Evolutionary conservation across 1,284 basidiomycete genomes (phyloP).

Genomic region (Athelia psychrophila): DNA sequence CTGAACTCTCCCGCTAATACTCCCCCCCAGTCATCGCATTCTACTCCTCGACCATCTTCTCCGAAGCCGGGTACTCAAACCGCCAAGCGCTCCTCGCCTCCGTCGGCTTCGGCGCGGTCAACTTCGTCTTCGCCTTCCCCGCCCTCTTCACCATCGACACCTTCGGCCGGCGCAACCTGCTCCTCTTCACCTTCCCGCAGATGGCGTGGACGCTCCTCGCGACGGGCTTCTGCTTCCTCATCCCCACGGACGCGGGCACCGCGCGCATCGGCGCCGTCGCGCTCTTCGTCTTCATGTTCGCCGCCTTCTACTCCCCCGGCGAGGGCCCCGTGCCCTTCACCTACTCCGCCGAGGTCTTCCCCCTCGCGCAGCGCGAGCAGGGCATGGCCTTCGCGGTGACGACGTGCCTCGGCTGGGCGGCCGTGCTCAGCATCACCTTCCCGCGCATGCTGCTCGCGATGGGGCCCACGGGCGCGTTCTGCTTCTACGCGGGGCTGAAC

Average conservation of each 20-base stretch:
- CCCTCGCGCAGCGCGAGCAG: slow-evolving; percentile 52
- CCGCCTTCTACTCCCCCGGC: slow-evolving; percentile 56
- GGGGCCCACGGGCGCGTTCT: slow-evolving; percentile 44
- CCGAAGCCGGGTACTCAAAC: slow-evolving; percentile 46
- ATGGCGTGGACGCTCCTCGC: slow-evolving; percentile 59
- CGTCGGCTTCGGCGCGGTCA: slow-evolving; percentile 72
- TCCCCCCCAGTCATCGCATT: slow-evolving; percentile 53
- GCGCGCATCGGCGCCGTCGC: slow-evolving; percentile 48
- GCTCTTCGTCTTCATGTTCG: slow-evolving; percentile 58
- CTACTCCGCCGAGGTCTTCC: slow-evolving; percentile 64
- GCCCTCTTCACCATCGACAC: slow-evolving; percentile 42
- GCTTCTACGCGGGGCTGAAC: slow-evolving; percentile 55
- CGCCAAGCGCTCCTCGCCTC: slow-evolving; percentile 60
- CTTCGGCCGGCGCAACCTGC: slow-evolving; percentile 55
- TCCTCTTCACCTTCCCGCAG: slow-evolving; percentile 57
- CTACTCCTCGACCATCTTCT: slow-evolving; percentile 70
- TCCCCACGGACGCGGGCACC: slow-evolving; percentile 27
- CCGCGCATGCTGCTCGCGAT: slow-evolving; percentile 51
- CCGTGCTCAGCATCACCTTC: slow-evolving; percentile 58
- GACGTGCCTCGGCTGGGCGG: slow-evolving; percentile 49
- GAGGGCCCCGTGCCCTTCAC: slow-evolving; percentile 75
- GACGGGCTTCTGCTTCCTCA: slow-evolving; percentile 57
- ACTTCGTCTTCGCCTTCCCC: slow-evolving; percentile 63
- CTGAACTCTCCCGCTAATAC: slow-evolving; percentile 1
- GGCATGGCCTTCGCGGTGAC: slow-evolving; percentile 55